These are phyloP conservation scores for Trichoderma afroharzianum DNA, from an alignment of 2,329 filamentous ascomycete species.

Conservation along the genomic window DNA sequence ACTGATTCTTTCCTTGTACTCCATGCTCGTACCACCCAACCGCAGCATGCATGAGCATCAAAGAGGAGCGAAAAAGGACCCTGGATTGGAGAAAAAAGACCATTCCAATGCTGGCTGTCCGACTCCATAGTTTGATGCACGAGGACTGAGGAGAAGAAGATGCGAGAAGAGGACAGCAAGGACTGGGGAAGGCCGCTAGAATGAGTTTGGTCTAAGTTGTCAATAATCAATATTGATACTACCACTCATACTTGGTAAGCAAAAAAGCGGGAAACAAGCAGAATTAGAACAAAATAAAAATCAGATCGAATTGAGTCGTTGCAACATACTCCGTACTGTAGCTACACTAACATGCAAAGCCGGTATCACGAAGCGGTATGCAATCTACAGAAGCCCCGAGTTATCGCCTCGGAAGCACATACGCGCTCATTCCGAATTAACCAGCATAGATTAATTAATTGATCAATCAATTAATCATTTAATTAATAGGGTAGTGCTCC, in stretches of 20 bases:
- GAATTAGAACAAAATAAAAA: background rate
- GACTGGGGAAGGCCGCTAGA: background rate
- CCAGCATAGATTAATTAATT: background rate
- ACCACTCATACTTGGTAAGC: background rate
- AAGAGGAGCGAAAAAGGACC: background rate
- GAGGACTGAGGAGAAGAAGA: background rate
- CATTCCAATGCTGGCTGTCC: background rate
- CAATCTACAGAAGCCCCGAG: background rate
- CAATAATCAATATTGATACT: background rate
- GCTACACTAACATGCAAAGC: background rate
- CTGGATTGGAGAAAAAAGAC: background rate
- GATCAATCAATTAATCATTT: background rate
- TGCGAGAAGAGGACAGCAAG: background rate
- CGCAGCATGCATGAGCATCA: background rate
- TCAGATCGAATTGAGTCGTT: background rate
- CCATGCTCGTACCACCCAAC: constrained; percentile 4
- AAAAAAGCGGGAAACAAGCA: background rate
- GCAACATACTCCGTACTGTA: background rate
- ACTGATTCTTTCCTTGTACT: background rate
- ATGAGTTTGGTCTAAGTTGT: background rate
- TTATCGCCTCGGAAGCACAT: background rate
- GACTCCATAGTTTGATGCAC: background rate
- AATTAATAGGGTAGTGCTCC: background rate
- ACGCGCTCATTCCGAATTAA: background rate
- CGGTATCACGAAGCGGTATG: background rate